Percentiles rank a stretch among this genome's conserved stretches.
These are phyloP conservation scores for Bruguiera gymnorhiza DNA, from an alignment of 345 rosid species.

Conservation along the genomic window DNA sequence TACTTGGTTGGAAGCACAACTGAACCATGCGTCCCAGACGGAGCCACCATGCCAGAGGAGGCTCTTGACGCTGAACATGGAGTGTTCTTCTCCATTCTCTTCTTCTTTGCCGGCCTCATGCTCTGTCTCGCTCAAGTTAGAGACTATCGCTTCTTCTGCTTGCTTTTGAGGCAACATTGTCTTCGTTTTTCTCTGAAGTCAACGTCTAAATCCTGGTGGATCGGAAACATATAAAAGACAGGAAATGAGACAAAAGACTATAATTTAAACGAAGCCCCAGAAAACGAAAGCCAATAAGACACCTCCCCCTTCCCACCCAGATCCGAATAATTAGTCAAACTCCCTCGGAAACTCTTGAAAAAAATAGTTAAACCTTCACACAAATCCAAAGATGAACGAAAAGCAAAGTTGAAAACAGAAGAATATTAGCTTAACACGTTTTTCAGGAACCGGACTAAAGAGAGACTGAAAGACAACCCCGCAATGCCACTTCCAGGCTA, in stretches of 20 bases:
- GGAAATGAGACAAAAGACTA: slow-evolving; percentile 35
- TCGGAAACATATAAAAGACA: slow-evolving; percentile 41
- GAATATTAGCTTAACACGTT: not conserved
- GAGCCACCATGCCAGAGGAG: slow-evolving; percentile 98
- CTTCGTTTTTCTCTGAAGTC: slow-evolving; percentile 22
- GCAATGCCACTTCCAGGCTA: not conserved
- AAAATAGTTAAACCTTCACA: not conserved
- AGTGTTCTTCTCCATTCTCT: slow-evolving; percentile 31
- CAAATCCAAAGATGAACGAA: slow-evolving; percentile 19
- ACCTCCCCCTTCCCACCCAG: not conserved
- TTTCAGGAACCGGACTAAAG: not conserved
- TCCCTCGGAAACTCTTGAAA: not conserved
- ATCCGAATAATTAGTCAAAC: slow-evolving; percentile 11
- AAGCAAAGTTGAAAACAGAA: not conserved
- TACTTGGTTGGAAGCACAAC: slow-evolving; percentile 97
- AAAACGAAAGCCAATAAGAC: slow-evolving; percentile 34
- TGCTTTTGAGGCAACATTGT: slow-evolving; percentile 84
- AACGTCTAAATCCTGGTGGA: slow-evolving; percentile 33
- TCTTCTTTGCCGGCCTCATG: slow-evolving; percentile 17
- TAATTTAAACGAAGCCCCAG: slow-evolving; percentile 22
- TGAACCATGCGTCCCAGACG: slow-evolving; percentile 99
- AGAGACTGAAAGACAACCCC: not conserved
- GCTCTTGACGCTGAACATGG: slow-evolving; percentile 56
- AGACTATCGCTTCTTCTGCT: slow-evolving; percentile 83
- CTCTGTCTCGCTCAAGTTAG: slow-evolving; percentile 54